These are phyloP conservation scores for Thelephora aurantiotincta DNA, from an alignment of 768 basidiomycete genomes.

Conservation along the genomic window DNA sequence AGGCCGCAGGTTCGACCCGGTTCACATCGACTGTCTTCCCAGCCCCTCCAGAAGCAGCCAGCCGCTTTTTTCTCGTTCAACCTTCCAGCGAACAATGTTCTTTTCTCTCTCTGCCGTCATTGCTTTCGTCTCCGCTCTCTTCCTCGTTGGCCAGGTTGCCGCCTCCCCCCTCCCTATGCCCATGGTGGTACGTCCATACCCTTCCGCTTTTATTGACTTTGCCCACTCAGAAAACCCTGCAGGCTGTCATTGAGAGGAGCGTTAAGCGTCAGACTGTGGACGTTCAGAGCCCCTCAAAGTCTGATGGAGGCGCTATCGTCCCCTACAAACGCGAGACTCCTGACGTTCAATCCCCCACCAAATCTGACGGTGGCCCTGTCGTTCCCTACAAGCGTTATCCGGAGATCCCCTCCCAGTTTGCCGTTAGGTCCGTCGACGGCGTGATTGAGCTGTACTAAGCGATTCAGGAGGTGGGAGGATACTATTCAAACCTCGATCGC, in stretches of 20 bases:
- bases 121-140: slow-evolving; percentile 8
- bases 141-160: slow-evolving; percentile 28
- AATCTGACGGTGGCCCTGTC: slow-evolving; percentile 20
- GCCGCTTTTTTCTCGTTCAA: slow-evolving; percentile 10
- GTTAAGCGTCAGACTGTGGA: slow-evolving; percentile 12
- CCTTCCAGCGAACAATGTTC: slow-evolving; percentile 8
- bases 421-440: slow-evolving; percentile 10
- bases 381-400: slow-evolving; percentile 7
- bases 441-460: slow-evolving; percentile 7
- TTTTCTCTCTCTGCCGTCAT: slow-evolving; percentile 12
- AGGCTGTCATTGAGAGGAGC: slow-evolving; percentile 10
- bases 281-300: slow-evolving; percentile 17
- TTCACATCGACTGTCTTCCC: too few relatives aligned
- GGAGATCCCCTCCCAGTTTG: slow-evolving; percentile 12
- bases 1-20: slow-evolving; percentile 18
- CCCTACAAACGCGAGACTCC: slow-evolving; percentile 17
- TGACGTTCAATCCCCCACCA: slow-evolving; percentile 20
- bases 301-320: slow-evolving; percentile 16
- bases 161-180: slow-evolving; percentile 29
- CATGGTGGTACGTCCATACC: slow-evolving; percentile 17
- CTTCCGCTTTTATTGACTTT: slow-evolving; percentile 5
- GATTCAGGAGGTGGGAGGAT: too few relatives aligned
- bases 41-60: slow-evolving; percentile 17
- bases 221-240: slow-evolving; percentile 32
- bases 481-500: not conserved